A percentile compares a stretch with the other conserved stretches of the same genome.
Conservation (phyloP, 2,329 filamentous ascomycete species). For the Trichoderma oligosporum region DNA sequence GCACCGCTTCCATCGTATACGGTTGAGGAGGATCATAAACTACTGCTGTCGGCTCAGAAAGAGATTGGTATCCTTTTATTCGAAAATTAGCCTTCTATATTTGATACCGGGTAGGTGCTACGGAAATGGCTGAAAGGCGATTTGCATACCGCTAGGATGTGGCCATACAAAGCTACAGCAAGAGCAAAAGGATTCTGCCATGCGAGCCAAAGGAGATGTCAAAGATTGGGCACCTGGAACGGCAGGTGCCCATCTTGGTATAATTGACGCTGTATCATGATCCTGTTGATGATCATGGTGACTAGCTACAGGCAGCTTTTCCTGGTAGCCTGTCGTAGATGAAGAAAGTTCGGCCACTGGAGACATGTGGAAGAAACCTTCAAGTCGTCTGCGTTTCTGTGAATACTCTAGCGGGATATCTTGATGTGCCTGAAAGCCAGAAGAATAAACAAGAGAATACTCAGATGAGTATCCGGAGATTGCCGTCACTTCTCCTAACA, state of each 20-base stretch:
- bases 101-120: not conserved
- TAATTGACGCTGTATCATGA: conserved; percentile 12
- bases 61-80: conserved; percentile 34
- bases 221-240: conserved; percentile 25
- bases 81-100: not conserved
- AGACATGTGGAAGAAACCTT: conserved; percentile 32
- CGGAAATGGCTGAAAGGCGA: not conserved
- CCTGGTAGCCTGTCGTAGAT: conserved; percentile 29
- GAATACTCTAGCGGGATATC: conserved; percentile 26
- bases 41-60: conserved; percentile 27
- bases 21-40: conserved; percentile 31
- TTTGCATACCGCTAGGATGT: conserved; percentile 32
- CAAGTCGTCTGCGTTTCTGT: conserved; percentile 34
- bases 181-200: conserved; percentile 33
- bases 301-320: conserved; percentile 30
- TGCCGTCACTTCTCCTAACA: conserved; percentile 29
- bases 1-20: conserved; percentile 31
- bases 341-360: conserved; percentile 10
- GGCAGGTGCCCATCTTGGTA: conserved; percentile 22
- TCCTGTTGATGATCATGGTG: conserved; percentile 24
- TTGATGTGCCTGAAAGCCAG: conserved; percentile 32
- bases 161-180: conserved; percentile 31
- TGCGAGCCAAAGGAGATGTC: conserved; percentile 27
- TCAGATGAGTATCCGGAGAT: conserved; percentile 26
- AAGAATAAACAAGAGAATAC: conserved; percentile 18